Evolutionary conservation across 495 filamentous ascomycete genomes (phyloP).

Genomic region (Neurospora africana): DNA sequence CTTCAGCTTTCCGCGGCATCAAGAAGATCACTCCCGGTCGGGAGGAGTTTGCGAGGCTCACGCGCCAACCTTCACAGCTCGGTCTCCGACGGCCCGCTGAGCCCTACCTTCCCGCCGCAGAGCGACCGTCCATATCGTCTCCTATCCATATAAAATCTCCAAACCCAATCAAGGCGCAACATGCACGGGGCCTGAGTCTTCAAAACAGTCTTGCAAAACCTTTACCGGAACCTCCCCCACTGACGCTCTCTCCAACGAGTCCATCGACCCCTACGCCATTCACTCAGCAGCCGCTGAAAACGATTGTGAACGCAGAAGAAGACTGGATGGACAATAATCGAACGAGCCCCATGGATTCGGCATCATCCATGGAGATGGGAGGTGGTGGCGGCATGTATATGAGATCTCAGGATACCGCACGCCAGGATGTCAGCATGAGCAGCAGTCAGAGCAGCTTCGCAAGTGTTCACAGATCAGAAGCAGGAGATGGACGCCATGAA

Average conservation of each 20-base stretch:
- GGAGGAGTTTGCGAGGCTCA: slow-evolving; percentile 25
- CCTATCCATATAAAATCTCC: slow-evolving; percentile 13
- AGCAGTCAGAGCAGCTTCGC: slow-evolving; percentile 49
- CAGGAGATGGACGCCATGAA: slow-evolving; percentile 35
- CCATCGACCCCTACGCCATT: slow-evolving; percentile 22
- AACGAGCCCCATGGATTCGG: slow-evolving; percentile 52
- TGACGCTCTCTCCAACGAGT: slow-evolving; percentile 26
- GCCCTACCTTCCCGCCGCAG: slow-evolving; percentile 8
- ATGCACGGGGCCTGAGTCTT: slow-evolving; percentile 40
- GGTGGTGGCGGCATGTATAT: slow-evolving; percentile 17
- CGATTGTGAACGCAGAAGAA: slow-evolving; percentile 21
- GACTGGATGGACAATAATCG: slow-evolving; percentile 27
- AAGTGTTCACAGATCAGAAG: slow-evolving; percentile 26
- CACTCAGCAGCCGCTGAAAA: slow-evolving; percentile 12
- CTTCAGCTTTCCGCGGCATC: slow-evolving; percentile 39
- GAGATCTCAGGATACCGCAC: slow-evolving; percentile 10
- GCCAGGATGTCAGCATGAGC: slow-evolving; percentile 28
- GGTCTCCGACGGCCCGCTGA: slow-evolving; percentile 21
- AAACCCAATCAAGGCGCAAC: slow-evolving; percentile 19
- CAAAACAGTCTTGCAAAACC: slow-evolving; percentile 43
- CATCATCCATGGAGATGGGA: slow-evolving; percentile 34
- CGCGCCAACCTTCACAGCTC: slow-evolving; percentile 22
- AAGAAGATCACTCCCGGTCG: slow-evolving; percentile 36
- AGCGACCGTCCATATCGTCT: slow-evolving; percentile 16
- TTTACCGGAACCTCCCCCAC: slow-evolving; percentile 37